Percentiles rank a stretch among this genome's conserved stretches.
These are phyloP conservation scores for Penicillium sp. DNA, from an alignment of 2,329 filamentous ascomycete species.

Conservation along the genomic window DNA sequence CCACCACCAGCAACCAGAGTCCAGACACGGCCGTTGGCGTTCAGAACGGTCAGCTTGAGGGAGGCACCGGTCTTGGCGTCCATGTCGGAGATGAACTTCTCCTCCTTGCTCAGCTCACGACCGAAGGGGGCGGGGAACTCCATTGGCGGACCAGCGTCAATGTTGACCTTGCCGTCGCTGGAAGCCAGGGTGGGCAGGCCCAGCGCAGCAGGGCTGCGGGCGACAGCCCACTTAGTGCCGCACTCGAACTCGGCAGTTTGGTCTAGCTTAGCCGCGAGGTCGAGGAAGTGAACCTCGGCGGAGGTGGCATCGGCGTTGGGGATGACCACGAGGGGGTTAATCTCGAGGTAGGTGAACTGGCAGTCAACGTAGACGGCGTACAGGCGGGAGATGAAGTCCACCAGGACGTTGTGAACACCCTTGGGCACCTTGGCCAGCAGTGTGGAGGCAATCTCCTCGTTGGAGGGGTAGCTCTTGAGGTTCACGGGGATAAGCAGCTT, in stretches of 20 bases:
- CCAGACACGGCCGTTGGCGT: constrained; percentile 88
- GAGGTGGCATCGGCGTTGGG: constrained; percentile 89
- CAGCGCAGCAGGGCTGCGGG: constrained; percentile 80
- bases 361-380: constrained; percentile 99
- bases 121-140: constrained; percentile 99
- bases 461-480: constrained; percentile 88
- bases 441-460: constrained; percentile 79
- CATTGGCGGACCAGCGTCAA: constrained; percentile 96
- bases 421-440: constrained; percentile 90
- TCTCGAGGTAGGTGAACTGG: constrained; percentile 99
- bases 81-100: constrained; percentile 97
- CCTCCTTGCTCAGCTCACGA: constrained; percentile 96
- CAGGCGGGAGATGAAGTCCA: constrained; percentile 97
- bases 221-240: constrained; percentile 97
- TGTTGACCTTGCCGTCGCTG: constrained; percentile 70
- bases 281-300: constrained; percentile 93
- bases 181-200: constrained; percentile 67
- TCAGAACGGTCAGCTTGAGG: constrained; percentile 95
- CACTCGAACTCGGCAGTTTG: constrained; percentile 99
- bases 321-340: constrained; percentile 97
- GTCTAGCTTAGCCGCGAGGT: constrained; percentile 96
- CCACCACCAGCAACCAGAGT: constrained; percentile 98
- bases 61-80: constrained; percentile 99
- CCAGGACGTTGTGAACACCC: constrained; percentile 94
- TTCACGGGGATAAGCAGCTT: constrained; percentile 97